Percentiles rank a stretch among this genome's conserved stretches.
These are phyloP conservation scores for Scenedesmus sp. DNA, from an alignment of 163 green algal species.

Conservation along the genomic window DNA sequence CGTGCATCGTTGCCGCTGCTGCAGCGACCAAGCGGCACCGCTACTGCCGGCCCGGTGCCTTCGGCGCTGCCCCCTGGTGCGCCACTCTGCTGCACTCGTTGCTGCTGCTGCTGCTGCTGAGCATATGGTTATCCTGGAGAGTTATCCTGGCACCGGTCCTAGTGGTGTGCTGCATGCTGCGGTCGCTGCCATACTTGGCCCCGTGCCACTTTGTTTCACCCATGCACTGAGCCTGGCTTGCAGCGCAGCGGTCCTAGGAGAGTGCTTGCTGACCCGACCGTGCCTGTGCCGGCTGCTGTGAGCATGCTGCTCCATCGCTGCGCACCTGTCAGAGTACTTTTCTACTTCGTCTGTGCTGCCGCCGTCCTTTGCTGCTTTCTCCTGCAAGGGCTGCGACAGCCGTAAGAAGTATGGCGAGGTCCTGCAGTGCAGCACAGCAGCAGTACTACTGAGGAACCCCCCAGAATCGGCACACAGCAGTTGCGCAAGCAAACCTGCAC, in stretches of 20 bases:
- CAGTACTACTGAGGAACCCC: too few relatives aligned
- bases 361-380: slow-evolving; percentile 9
- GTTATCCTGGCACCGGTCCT: too few relatives aligned
- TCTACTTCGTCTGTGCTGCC: slow-evolving; percentile 45
- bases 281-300: not conserved
- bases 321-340: slow-evolving; percentile 44
- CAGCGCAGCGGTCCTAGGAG: too few relatives aligned
- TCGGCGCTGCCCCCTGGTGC: not conserved
- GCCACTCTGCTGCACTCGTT: not conserved
- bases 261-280: too few relatives aligned
- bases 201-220: too few relatives aligned
- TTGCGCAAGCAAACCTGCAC: not conserved
- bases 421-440: not conserved
- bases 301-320: not conserved
- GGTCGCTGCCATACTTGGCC: too few relatives aligned
- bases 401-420: slow-evolving; percentile 26
- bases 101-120: not conserved
- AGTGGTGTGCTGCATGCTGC: too few relatives aligned
- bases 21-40: not conserved
- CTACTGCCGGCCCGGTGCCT: slow-evolving; percentile 36
- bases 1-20: slow-evolving; percentile 23
- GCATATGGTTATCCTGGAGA: too few relatives aligned
- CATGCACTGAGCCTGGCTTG: too few relatives aligned
- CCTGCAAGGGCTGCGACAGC: not conserved
- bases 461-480: too few relatives aligned